A percentile compares a stretch with the other conserved stretches of the same genome.
Evolutionary conservation across 345 rosid species (phyloP).

Genomic region (Lepidium aucheri): DNA sequence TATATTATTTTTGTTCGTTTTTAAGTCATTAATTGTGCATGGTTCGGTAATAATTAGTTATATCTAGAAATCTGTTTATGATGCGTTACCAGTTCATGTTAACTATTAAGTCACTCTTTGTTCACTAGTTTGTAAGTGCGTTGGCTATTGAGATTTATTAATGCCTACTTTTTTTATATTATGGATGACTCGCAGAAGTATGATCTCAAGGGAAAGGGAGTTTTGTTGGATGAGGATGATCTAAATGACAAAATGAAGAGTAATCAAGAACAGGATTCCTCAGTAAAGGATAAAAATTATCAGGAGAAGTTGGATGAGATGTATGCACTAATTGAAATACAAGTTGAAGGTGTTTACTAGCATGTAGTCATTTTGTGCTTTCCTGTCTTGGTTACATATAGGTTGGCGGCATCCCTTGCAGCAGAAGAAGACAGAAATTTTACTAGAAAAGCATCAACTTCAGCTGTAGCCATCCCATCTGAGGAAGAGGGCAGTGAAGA

Average conservation of each 20-base stretch:
- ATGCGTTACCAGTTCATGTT: background rate
- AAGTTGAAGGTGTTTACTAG: background rate
- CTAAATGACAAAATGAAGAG: slow-evolving; percentile 4
- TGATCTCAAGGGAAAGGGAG: slow-evolving; percentile 42
- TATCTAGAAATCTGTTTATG: background rate
- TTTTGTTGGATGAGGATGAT: slow-evolving; percentile 24
- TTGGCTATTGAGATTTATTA: background rate
- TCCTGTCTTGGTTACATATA: slow-evolving; percentile 28
- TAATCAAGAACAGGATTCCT: slow-evolving; percentile 16
- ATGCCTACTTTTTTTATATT: background rate
- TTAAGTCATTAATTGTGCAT: background rate
- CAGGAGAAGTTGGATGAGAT: slow-evolving; percentile 60
- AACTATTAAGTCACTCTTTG: background rate
- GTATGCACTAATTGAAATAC: slow-evolving; percentile 37
- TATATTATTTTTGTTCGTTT: background rate
- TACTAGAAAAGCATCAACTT: slow-evolving; percentile 31
- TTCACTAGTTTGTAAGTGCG: background rate
- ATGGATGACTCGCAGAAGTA: slow-evolving; percentile 16
- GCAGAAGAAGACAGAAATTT: slow-evolving; percentile 38
- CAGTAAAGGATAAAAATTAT: slow-evolving; percentile 18
- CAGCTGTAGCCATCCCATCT: slow-evolving; percentile 33
- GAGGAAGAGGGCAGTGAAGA: slow-evolving; percentile 44
- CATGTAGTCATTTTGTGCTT: slow-evolving; percentile 10
- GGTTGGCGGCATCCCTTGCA: slow-evolving; percentile 63
- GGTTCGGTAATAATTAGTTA: background rate